phyloP scores from a whole-genome alignment of 106 monocot species.

The Narthecium ossifragum region DNA sequence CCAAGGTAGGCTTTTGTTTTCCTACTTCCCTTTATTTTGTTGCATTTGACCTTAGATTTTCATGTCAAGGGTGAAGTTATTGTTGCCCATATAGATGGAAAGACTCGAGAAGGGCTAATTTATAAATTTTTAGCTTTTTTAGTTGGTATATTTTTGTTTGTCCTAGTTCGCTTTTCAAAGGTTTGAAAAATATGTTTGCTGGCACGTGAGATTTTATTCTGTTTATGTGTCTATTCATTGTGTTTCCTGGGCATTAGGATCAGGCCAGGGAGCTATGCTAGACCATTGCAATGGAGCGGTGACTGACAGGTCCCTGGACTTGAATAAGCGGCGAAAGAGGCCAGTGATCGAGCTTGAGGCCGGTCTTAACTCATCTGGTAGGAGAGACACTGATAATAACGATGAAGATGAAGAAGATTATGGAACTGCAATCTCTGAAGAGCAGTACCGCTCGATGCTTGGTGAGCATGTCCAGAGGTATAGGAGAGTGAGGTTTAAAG shows the following conservation, averaged over 20 bases:
- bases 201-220: background rate
- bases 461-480: slow-evolving; percentile 78
- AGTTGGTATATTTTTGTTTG: background rate
- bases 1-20: slow-evolving; percentile 45
- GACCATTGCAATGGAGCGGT: slow-evolving; percentile 46
- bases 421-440: slow-evolving; percentile 54
- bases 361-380: slow-evolving; percentile 27
- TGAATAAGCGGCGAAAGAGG: slow-evolving; percentile 37
- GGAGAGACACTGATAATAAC: slow-evolving; percentile 41
- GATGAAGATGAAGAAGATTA: slow-evolving; percentile 50
- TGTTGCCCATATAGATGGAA: background rate
- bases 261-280: slow-evolving; percentile 44
- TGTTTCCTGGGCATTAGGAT: background rate
- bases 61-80: background rate
- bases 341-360: slow-evolving; percentile 27
- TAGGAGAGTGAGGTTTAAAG: slow-evolving; percentile 34
- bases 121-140: background rate
- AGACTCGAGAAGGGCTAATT: background rate
- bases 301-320: slow-evolving; percentile 23
- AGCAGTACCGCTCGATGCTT: slow-evolving; percentile 84
- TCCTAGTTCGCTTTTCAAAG: background rate
- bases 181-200: background rate
- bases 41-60: background rate
- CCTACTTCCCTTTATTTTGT: slow-evolving; percentile 3
- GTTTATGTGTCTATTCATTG: background rate